Evolutionary conservation across 768 basidiomycete genomes (phyloP).

Genomic region (Sarcodon aspratus): DNA sequence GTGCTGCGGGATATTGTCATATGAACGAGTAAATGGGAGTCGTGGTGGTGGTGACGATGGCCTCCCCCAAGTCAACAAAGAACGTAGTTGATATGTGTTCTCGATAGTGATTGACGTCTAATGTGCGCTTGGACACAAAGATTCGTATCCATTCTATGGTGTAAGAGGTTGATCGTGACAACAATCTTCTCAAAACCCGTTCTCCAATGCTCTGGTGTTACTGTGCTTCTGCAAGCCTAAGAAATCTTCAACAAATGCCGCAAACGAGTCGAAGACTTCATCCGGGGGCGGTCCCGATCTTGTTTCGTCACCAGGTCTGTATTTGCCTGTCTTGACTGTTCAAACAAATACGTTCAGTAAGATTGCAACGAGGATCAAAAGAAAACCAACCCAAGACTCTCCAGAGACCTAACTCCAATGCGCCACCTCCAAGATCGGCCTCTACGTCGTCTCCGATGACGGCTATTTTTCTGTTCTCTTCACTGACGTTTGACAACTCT

Average conservation of each 20-base stretch:
- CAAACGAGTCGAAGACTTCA: constrained; percentile 41
- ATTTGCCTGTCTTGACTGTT: constrained; percentile 60
- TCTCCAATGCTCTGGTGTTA: too few species aligned
- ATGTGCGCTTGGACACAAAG: too few species aligned
- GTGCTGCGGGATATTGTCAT: too few species aligned
- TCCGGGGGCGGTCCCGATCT: constrained; percentile 33
- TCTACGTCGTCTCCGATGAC: constrained; percentile 60
- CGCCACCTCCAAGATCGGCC: constrained; percentile 55
- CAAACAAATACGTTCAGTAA: constrained; percentile 2
- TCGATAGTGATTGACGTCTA: too few species aligned
- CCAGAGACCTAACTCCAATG: constrained; percentile 47
- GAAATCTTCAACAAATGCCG: constrained; percentile 33
- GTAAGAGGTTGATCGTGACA: too few species aligned
- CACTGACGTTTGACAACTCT: constrained; percentile 1
- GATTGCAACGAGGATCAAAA: neutral
- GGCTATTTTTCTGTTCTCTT: constrained; percentile 21
- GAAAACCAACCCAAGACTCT: constrained; percentile 43
- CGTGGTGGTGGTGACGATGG: too few species aligned
- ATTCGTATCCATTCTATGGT: too few species aligned
- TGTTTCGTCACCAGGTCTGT: constrained; percentile 46
- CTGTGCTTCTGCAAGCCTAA: too few species aligned
- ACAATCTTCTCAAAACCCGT: too few species aligned
- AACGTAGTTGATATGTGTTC: too few species aligned
- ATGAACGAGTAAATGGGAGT: too few species aligned
- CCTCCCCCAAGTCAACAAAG: too few species aligned